phyloP scores from a whole-genome alignment of 2,329 filamentous ascomycete genomes.

The Penicillium sp. region DNA sequence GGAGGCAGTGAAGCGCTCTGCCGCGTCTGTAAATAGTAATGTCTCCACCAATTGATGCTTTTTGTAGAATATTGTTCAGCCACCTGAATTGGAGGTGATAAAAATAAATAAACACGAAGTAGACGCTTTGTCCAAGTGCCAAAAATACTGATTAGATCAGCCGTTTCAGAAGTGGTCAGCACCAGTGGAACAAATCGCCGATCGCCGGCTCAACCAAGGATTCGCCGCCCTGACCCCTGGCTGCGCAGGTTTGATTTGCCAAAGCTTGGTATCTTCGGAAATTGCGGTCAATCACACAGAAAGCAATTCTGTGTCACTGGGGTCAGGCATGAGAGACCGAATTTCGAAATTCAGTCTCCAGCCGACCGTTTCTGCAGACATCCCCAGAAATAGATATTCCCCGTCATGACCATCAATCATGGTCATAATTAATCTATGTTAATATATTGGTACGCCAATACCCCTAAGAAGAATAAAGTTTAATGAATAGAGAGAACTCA shows the following conservation, averaged over 20 bases:
- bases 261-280: neutral
- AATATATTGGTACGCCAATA: neutral
- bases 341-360: neutral
- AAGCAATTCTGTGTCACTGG: neutral
- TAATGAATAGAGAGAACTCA: neutral
- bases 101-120: neutral
- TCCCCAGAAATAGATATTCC: neutral
- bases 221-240: neutral
- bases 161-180: conserved; percentile 7
- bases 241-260: neutral
- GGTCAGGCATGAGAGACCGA: neutral
- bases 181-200: conserved; percentile 6
- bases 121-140: neutral
- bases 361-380: too few relatives aligned
- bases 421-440: neutral
- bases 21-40: conserved; percentile 16
- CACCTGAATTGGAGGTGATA: neutral
- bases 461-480: neutral
- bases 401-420: neutral
- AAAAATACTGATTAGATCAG: neutral
- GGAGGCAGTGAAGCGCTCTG: neutral
- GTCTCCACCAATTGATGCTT: conserved; percentile 11
- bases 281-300: neutral
- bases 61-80: neutral
- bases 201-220: conserved; percentile 10